phyloP scores from a whole-genome alignment of 805 yeast species.

The Diddensiella caesifluorescens region DNA sequence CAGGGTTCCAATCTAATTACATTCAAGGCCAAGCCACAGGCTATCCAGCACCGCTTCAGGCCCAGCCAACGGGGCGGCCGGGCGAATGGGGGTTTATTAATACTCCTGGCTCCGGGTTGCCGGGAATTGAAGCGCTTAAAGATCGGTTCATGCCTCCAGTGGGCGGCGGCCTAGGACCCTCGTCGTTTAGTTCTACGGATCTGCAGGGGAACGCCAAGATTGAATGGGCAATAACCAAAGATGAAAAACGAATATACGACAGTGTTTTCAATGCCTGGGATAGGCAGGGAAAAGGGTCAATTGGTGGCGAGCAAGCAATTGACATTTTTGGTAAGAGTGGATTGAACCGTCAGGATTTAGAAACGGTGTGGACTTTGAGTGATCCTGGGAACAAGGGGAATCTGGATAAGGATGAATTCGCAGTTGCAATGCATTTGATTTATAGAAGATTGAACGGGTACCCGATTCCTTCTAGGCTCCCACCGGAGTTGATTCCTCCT shows the following conservation, averaged over 20 bases:
- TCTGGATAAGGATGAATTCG: slow-evolving; percentile 83
- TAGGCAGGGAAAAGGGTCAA: slow-evolving; percentile 53
- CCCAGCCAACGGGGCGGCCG: slow-evolving; percentile 57
- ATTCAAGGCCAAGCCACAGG: slow-evolving; percentile 34
- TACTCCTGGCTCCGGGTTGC: slow-evolving; percentile 63
- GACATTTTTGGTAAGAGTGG: slow-evolving; percentile 89
- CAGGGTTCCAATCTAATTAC: slow-evolving; percentile 26
- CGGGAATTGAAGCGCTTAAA: slow-evolving; percentile 63
- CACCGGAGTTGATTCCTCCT: slow-evolving; percentile 88
- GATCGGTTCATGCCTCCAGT: slow-evolving; percentile 58
- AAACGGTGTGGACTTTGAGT: slow-evolving; percentile 83
- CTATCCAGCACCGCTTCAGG: slow-evolving; percentile 27
- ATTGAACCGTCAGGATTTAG: slow-evolving; percentile 75
- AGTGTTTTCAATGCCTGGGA: slow-evolving; percentile 90
- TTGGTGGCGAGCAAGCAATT: slow-evolving; percentile 79
- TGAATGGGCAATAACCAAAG: slow-evolving; percentile 78
- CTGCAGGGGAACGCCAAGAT: slow-evolving; percentile 47
- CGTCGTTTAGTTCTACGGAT: slow-evolving; percentile 27
- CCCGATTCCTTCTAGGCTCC: slow-evolving; percentile 75
- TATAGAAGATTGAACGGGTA: slow-evolving; percentile 85
- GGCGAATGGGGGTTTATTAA: slow-evolving; percentile 79
- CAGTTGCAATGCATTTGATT: slow-evolving; percentile 95
- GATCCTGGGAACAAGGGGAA: slow-evolving; percentile 80
- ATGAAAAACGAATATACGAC: slow-evolving; percentile 81
- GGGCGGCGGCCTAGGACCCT: slow-evolving; percentile 28